A percentile compares a stretch with the other conserved stretches of the same genome.
Evolutionary conservation across 169 alveolate genomes (phyloP).

Genomic region (Cryptosporidium andersoni): DNA sequence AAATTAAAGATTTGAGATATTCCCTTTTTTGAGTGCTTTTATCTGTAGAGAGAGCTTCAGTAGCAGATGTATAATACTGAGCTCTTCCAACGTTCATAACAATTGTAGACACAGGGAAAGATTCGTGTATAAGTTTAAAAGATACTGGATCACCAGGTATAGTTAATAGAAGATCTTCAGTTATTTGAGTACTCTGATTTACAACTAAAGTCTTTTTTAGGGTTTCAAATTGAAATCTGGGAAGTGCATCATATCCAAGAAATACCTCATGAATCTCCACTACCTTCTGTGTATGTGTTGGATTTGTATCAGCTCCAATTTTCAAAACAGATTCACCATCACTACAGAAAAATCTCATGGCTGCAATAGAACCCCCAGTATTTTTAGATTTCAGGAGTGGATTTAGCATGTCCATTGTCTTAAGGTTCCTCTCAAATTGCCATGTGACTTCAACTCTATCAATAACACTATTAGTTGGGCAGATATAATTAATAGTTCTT

Average conservation of each 20-base stretch:
- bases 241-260: constrained; percentile 37
- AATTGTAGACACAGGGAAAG: constrained; percentile 35
- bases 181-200: constrained; percentile 20
- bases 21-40: constrained; percentile 1
- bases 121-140: constrained; percentile 51
- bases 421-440: constrained; percentile 16
- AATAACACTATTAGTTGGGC: constrained; percentile 63
- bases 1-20: constrained; percentile 18
- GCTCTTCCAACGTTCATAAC: constrained; percentile 18
- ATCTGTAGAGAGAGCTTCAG: constrained; percentile 31
- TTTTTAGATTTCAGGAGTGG: neutral
- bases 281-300: constrained; percentile 49
- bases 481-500: constrained; percentile 43
- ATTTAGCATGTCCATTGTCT: neutral
- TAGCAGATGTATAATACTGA: constrained; percentile 30
- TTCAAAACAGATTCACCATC: constrained; percentile 51
- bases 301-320: constrained; percentile 60
- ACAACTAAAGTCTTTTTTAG: neutral
- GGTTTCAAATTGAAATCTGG: neutral
- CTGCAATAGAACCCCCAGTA: constrained; percentile 52
- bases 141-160: constrained; percentile 60
- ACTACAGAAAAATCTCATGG: constrained; percentile 61
- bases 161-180: constrained; percentile 44
- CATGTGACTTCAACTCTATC: constrained; percentile 63
- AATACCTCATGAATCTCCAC: constrained; percentile 33